Base-by-base conservation (phyloP, 768 basidiomycete species). In the Phlebiopsis flavidoalba region DNA sequence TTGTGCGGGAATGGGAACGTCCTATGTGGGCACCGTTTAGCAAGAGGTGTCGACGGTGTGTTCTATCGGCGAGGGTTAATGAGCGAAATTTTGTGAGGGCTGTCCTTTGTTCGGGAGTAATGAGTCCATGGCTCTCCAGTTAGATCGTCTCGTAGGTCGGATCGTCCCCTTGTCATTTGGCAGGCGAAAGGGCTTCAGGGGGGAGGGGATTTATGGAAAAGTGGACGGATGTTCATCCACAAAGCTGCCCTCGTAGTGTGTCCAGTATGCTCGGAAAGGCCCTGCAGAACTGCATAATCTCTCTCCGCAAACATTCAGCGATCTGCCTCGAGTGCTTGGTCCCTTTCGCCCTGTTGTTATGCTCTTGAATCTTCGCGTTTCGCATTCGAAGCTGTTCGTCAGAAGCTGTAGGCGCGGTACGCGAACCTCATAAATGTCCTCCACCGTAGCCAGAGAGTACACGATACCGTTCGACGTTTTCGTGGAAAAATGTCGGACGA, bases 231-330 rank as follows among this genome's bases (percentile, higher is more conserved):
- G 26, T 2, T 69, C 70, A 21, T 57, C 56, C 7, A 68, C 37
- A 19, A 77, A 73, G 37, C 73, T 68, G 5, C 69, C 74, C 66
- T 87, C 86, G n/a, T 84, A 89, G 72, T 62, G 77, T 76, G 64
- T 86, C 84, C 62, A 91, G n/a, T 73, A 67, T 84, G 79, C 57
- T 83, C 82, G 0, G 82, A 75, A 7, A 89, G 71, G 17, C 80
- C 79, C 64, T 84, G 81, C 87, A 90, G 85, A 86, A 89, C 35
- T 63, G 66, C 67, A 76, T 79, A 61, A 90, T 88, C 68, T 90
- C 85, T 58, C 76, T 71, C 60, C 85, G 70, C n/a, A 89, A n/a
- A 70, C 3, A 71, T 64, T 43, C 76, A 76, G 69, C 79, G 84
- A 61, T 81, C 81, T 21, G 75, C 75, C 0, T 66, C 66, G 11